A percentile compares a stretch with the other conserved stretches of the same genome.
Conservation (phyloP, 164 flowering plant genomes). For the Platanus orientalis region DNA sequence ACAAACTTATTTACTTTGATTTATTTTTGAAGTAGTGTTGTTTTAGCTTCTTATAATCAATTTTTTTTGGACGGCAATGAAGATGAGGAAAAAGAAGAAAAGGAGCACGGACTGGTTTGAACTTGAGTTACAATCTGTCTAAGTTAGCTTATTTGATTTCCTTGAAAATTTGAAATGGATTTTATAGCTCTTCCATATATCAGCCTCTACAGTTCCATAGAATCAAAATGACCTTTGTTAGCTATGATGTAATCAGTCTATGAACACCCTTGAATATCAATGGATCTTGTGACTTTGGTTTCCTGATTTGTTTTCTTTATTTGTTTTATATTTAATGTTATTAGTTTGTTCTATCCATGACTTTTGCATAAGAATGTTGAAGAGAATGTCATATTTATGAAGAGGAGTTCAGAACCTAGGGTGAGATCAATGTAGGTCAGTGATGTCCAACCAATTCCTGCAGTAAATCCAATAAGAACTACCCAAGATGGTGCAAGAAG, state of each 20-base stretch:
- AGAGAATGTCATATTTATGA: slow-evolving; percentile 38
- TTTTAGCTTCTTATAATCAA: too few relatives aligned
- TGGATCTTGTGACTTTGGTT: not conserved
- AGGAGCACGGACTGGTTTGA: too few relatives aligned
- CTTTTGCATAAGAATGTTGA: slow-evolving; percentile 31
- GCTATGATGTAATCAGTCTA: too few relatives aligned
- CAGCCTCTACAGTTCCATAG: not conserved
- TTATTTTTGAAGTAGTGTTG: too few relatives aligned
- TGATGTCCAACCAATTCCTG: slow-evolving; percentile 21
- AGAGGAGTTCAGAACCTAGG: slow-evolving; percentile 32
- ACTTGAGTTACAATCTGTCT: not conserved
- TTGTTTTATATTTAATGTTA: not conserved
- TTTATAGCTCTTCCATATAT: not conserved
- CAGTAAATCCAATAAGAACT: too few relatives aligned
- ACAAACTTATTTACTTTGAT: too few relatives aligned
- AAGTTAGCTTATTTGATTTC: not conserved
- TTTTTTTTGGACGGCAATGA: too few relatives aligned
- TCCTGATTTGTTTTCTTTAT: not conserved
- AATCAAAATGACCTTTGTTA: not conserved
- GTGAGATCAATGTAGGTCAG: slow-evolving; percentile 29
- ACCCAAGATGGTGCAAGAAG: slow-evolving; percentile 31
- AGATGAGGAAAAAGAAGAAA: too few relatives aligned
- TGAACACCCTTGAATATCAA: not conserved
- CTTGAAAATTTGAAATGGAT: too few relatives aligned
- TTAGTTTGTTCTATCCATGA: not conserved